phyloP scores from a whole-genome alignment of 2,329 filamentous ascomycete species.

The Fusarium foetens region DNA sequence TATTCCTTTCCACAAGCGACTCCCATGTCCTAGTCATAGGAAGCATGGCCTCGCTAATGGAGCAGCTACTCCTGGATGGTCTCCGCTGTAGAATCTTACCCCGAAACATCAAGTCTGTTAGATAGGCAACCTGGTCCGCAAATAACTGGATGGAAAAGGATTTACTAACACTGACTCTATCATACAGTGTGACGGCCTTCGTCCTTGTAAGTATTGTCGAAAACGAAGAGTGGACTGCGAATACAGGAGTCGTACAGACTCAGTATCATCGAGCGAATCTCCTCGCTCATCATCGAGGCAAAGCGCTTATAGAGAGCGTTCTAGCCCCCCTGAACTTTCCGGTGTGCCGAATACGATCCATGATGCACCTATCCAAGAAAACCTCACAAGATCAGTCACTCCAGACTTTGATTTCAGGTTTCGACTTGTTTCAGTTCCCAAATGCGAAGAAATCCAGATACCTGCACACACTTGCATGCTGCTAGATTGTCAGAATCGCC shows the following conservation, averaged over 20 bases:
- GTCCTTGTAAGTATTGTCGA: slow-evolving; percentile 67
- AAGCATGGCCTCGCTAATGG: background rate
- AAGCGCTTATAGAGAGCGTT: background rate
- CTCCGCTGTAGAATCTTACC: background rate
- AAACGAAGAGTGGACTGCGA: slow-evolving; percentile 49
- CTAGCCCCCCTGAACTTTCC: background rate
- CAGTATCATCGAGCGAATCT: background rate
- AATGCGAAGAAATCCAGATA: slow-evolving; percentile 65
- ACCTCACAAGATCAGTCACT: background rate
- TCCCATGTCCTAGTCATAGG: background rate
- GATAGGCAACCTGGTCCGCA: background rate
- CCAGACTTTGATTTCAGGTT: background rate
- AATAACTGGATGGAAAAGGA: background rate
- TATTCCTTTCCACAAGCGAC: background rate
- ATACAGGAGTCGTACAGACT: slow-evolving; percentile 8
- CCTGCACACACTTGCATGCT: slow-evolving; percentile 67
- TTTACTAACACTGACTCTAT: slow-evolving; percentile 1
- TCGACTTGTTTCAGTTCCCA: slow-evolving; percentile 39
- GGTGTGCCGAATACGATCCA: background rate
- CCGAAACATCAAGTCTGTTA: background rate
- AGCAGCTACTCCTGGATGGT: background rate
- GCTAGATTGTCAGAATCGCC: slow-evolving; percentile 65
- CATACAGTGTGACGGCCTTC: slow-evolving; percentile 67
- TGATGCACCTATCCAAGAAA: background rate
- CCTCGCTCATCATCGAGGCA: background rate